These are phyloP conservation scores for Tetrahymena borealis DNA, from an alignment of 73 alveolate genomes.

Conservation along the genomic window DNA sequence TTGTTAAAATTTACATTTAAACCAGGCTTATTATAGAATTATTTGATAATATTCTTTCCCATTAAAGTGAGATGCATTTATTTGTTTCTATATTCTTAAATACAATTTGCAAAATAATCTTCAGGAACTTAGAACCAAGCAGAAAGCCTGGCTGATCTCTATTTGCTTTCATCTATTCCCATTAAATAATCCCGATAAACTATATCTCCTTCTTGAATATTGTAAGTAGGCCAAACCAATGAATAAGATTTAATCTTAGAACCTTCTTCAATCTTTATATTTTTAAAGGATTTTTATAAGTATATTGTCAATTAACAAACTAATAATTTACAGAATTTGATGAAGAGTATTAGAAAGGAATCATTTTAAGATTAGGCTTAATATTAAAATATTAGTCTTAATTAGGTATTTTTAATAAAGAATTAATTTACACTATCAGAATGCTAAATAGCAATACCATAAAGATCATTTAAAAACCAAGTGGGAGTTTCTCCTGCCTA, in stretches of 20 bases:
- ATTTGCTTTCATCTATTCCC: slow-evolving; percentile 70
- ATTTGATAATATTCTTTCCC: not conserved
- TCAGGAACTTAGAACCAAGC: slow-evolving; percentile 90
- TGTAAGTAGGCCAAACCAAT: slow-evolving; percentile 69
- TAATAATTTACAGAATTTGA: not conserved
- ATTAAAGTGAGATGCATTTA: not conserved
- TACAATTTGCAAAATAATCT: slow-evolving; percentile 55
- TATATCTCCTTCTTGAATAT: slow-evolving; percentile 56
- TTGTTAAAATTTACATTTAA: not conserved
- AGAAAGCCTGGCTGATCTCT: slow-evolving; percentile 79
- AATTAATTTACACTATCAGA: slow-evolving; percentile 72
- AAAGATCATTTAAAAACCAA: slow-evolving; percentile 88
- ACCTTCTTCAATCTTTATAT: slow-evolving; percentile 53
- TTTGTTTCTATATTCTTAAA: slow-evolving; percentile 37
- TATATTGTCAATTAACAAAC: not conserved
- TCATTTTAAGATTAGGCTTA: slow-evolving; percentile 75
- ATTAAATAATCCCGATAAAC: slow-evolving; percentile 78
- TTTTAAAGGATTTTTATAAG: not conserved
- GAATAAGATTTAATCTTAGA: slow-evolving; percentile 73
- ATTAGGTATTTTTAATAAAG: too few relatives aligned
- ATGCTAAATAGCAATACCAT: slow-evolving; percentile 80
- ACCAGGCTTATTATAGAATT: not conserved
- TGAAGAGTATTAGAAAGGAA: slow-evolving; percentile 78
- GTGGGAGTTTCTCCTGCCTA: slow-evolving; percentile 77
- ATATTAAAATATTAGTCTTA: too few relatives aligned